Percentiles rank a stretch among this genome's conserved stretches.
Evolutionary conservation across 176 grass and related monocot species (phyloP).

Genomic region (Oryza glaberrima): DNA sequence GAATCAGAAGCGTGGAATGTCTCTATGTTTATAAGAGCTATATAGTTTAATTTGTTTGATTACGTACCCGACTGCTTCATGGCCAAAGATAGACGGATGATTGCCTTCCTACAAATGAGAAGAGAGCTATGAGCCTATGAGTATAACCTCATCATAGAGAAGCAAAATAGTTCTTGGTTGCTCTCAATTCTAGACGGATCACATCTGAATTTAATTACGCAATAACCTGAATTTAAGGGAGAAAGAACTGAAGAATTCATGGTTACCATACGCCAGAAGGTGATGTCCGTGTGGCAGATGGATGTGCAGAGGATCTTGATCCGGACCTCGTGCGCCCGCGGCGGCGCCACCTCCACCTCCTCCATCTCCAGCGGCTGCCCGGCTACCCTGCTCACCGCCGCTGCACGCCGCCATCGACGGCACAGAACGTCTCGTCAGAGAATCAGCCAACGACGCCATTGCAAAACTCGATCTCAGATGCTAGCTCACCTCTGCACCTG

Average conservation of each 20-base stretch:
- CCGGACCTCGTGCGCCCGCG: conserved; percentile 63
- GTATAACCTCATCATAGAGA: background rate
- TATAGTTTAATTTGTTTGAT: background rate
- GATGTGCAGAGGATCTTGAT: conserved; percentile 69
- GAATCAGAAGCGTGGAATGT: background rate
- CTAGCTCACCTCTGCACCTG: conserved; percentile 65
- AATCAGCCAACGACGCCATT: background rate
- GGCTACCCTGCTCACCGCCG: conserved; percentile 63
- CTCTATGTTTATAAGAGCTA: background rate
- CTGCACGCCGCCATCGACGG: conserved; percentile 12
- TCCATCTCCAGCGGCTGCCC: conserved; percentile 64
- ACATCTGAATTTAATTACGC: background rate
- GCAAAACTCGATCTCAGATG: background rate
- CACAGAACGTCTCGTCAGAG: background rate
- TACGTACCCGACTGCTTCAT: conserved; percentile 77
- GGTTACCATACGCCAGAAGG: conserved; percentile 53
- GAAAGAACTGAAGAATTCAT: background rate
- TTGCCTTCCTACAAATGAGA: conserved; percentile 3
- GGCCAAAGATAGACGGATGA: conserved; percentile 51
- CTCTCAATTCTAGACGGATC: background rate
- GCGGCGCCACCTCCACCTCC: conserved; percentile 86
- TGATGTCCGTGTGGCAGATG: conserved; percentile 75
- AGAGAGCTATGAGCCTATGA: background rate
- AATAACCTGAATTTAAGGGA: background rate
- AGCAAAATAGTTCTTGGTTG: background rate